Conservation (phyloP, 1,139 yeast species). For the Diutina siamensis region DNA sequence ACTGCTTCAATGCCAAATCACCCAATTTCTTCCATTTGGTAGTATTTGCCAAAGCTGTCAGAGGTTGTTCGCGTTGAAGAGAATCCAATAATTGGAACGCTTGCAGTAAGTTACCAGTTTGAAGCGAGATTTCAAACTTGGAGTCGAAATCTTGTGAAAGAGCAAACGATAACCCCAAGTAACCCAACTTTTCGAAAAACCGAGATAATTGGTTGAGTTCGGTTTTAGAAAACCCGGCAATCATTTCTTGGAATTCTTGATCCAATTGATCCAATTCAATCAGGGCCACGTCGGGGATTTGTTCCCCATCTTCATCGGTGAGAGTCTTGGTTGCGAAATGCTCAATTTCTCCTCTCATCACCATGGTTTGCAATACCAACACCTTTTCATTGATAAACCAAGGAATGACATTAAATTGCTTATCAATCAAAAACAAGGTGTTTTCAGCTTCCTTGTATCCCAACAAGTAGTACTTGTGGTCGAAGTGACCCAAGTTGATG, state of each 20-base stretch:
- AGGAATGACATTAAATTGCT: slow-evolving; percentile 73
- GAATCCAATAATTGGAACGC: slow-evolving; percentile 63
- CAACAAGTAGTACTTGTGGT: slow-evolving; percentile 72
- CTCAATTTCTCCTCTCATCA: slow-evolving; percentile 81
- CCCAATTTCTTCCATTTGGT: slow-evolving; percentile 86
- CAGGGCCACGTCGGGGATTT: slow-evolving; percentile 35
- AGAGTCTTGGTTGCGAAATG: slow-evolving; percentile 25
- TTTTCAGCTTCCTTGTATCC: slow-evolving; percentile 89
- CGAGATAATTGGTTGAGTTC: slow-evolving; percentile 79
- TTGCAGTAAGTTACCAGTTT: slow-evolving; percentile 56
- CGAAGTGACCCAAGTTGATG: slow-evolving; percentile 87
- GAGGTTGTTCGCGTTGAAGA: slow-evolving; percentile 39
- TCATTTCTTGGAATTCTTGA: slow-evolving; percentile 34
- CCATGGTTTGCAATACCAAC: slow-evolving; percentile 89
- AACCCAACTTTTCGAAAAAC: slow-evolving; percentile 89
- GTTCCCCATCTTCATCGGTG: slow-evolving; percentile 28
- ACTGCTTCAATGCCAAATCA: slow-evolving; percentile 66
- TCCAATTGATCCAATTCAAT: slow-evolving; percentile 56
- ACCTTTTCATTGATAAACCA: slow-evolving; percentile 78
- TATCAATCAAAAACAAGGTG: slow-evolving; percentile 81
- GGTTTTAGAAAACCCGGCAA: slow-evolving; percentile 42
- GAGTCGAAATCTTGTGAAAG: slow-evolving; percentile 81
- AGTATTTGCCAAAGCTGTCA: slow-evolving; percentile 23
- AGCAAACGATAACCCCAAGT: slow-evolving; percentile 67
- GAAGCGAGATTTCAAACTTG: slow-evolving; percentile 60